phyloP scores from a whole-genome alignment of 371 early-diverging fungal genomes.

The Mortierella sp. region DNA sequence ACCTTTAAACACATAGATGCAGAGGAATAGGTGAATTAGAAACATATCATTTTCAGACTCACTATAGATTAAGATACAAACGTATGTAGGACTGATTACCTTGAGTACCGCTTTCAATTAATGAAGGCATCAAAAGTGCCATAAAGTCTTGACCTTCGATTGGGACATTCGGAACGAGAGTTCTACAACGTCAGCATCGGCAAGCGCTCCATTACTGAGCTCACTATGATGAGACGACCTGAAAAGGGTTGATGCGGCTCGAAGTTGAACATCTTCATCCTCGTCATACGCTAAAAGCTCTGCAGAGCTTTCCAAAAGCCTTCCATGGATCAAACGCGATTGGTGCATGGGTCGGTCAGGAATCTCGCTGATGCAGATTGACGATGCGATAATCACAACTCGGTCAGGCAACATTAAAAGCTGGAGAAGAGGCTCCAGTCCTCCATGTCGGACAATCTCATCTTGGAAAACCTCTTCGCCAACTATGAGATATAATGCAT shows the following conservation, averaged over 20 bases:
- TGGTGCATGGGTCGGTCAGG: background rate
- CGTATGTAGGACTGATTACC: background rate
- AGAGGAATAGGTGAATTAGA: background rate
- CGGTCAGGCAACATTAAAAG: no score
- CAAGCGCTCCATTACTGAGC: background rate
- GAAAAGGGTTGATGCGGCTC: background rate
- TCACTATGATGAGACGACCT: background rate
- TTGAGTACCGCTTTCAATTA: background rate
- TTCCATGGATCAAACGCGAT: background rate
- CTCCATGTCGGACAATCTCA: no score
- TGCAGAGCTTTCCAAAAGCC: background rate
- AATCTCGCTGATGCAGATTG: no score
- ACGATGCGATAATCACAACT: no score
- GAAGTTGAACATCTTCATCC: background rate
- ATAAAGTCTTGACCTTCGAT: background rate
- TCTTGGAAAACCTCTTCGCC: no score
- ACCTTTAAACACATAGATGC: background rate
- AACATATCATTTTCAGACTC: no score
- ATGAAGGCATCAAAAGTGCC: background rate
- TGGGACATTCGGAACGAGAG: background rate
- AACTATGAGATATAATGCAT: no score
- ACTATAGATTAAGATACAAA: no score
- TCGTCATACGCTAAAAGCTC: background rate
- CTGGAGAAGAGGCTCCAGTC: no score
- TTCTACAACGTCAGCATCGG: background rate